Evolutionary conservation across 140 eudicot species (phyloP).

Genomic region (Cichorium intybus): DNA sequence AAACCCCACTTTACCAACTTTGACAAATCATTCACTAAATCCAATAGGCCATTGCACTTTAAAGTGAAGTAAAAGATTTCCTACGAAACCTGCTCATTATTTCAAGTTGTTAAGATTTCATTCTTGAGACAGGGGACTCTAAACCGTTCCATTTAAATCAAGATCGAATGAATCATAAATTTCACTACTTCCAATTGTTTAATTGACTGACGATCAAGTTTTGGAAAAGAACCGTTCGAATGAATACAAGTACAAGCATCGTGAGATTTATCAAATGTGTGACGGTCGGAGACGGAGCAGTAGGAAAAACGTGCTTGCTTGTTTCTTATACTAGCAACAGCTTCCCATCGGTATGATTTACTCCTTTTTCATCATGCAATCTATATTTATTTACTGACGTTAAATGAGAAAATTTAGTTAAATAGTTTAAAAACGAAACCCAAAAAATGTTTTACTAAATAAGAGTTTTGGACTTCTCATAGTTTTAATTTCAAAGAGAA

Average conservation of each 20-base stretch:
- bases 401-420: too few species aligned
- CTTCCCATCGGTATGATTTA: conserved; percentile 50
- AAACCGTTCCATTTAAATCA: not conserved
- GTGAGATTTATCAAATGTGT: conserved; percentile 76
- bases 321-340: conserved; percentile 74
- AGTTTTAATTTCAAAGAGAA: too few species aligned
- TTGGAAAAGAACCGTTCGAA: not conserved
- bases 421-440: too few species aligned
- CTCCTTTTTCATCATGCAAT: not conserved
- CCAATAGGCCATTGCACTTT: conserved; percentile 13
- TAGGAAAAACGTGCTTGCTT: conserved; percentile 82
- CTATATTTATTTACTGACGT: not conserved
- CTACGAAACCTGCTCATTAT: conserved; percentile 10
- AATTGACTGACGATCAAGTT: not conserved
- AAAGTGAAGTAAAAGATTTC: conserved; percentile 22
- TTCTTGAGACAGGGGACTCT: not conserved
- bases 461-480: too few species aligned
- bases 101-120: conserved; percentile 6
- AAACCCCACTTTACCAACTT: conserved; percentile 17
- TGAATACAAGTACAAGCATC: conserved; percentile 35
- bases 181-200: not conserved
- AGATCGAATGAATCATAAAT: not conserved
- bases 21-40: conserved; percentile 8
- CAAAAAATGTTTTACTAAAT: too few species aligned
- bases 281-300: conserved; percentile 86